Conservation (phyloP, 2,329 filamentous ascomycete genomes). For the Hawksworthiomyces lignivorus region DNA sequence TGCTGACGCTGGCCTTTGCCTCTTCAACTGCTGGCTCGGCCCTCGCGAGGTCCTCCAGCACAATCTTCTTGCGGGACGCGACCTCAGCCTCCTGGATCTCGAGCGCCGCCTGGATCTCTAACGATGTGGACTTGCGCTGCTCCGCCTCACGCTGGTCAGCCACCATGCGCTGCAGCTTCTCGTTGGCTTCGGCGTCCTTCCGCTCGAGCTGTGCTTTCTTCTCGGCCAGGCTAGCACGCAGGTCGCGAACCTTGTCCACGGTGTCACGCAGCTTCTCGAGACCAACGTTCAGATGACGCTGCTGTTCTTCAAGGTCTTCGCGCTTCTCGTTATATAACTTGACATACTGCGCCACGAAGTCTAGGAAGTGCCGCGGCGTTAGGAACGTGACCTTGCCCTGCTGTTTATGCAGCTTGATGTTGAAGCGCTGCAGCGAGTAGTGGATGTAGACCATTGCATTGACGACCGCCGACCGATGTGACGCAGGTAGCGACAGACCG, state of each 20-base stretch:
- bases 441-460: slow-evolving; percentile 99
- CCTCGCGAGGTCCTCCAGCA: slow-evolving; percentile 77
- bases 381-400: slow-evolving; percentile 90
- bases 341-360: slow-evolving; percentile 97
- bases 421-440: slow-evolving; percentile 87
- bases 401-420: slow-evolving; percentile 78
- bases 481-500: slow-evolving; percentile 73
- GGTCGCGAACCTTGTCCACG: slow-evolving; percentile 90
- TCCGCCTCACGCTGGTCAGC: slow-evolving; percentile 93
- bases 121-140: slow-evolving; percentile 75
- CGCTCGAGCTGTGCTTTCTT: slow-evolving; percentile 90
- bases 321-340: slow-evolving; percentile 97
- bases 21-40: slow-evolving; percentile 90
- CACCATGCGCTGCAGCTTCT: slow-evolving; percentile 96
- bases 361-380: slow-evolving; percentile 92
- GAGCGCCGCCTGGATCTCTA: slow-evolving; percentile 80
- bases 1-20: slow-evolving; percentile 92
- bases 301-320: slow-evolving; percentile 96
- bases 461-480: slow-evolving; percentile 84
- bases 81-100: slow-evolving; percentile 88
- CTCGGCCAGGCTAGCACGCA: slow-evolving; percentile 81
- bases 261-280: slow-evolving; percentile 95
- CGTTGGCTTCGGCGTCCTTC: slow-evolving; percentile 92
- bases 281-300: slow-evolving; percentile 95
- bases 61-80: slow-evolving; percentile 71